phyloP scores from a whole-genome alignment of 208 protist genomes.

The Trypanosomatidae sp. region DNA sequence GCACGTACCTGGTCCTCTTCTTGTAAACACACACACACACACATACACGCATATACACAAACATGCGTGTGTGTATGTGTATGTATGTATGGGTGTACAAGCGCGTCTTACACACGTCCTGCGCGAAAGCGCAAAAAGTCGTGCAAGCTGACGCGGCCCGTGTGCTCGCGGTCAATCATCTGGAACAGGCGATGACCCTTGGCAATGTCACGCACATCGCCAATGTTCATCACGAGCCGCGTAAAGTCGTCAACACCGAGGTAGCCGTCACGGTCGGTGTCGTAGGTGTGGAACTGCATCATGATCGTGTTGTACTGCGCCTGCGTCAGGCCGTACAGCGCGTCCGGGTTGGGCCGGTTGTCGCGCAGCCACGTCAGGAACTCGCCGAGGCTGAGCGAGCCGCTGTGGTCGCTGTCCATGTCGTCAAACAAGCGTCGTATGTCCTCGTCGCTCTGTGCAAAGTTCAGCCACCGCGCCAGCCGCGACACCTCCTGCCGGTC shows the following conservation, averaged over 20 bases:
- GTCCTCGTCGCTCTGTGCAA: conserved; percentile 33
- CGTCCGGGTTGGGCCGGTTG: conserved; percentile 60
- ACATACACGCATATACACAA: not conserved
- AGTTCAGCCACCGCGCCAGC: conserved; percentile 77
- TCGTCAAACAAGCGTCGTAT: conserved; percentile 64
- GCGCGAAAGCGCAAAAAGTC: conserved; percentile 62
- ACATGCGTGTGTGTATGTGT: not conserved
- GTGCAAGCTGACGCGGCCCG: conserved; percentile 45
- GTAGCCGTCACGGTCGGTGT: conserved; percentile 50
- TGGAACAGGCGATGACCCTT: conserved; percentile 28
- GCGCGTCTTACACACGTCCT: conserved; percentile 8
- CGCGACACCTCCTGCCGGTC: conserved; percentile 32
- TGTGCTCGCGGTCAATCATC: conserved; percentile 30
- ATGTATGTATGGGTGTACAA: too few species aligned
- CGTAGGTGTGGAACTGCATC: conserved; percentile 78
- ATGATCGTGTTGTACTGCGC: conserved; percentile 76
- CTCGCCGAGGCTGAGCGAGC: conserved; percentile 42
- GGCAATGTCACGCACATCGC: conserved; percentile 21
- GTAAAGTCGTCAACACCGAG: conserved; percentile 48
- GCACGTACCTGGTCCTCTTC: not conserved
- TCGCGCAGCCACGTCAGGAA: conserved; percentile 60
- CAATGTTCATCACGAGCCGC: conserved; percentile 20
- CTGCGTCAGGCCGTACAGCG: conserved; percentile 64
- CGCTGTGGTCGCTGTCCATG: conserved; percentile 56
- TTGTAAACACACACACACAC: not conserved